These are phyloP conservation scores for Diplodia sapinea DNA, from an alignment of 2,329 filamentous ascomycete species.

Conservation along the genomic window DNA sequence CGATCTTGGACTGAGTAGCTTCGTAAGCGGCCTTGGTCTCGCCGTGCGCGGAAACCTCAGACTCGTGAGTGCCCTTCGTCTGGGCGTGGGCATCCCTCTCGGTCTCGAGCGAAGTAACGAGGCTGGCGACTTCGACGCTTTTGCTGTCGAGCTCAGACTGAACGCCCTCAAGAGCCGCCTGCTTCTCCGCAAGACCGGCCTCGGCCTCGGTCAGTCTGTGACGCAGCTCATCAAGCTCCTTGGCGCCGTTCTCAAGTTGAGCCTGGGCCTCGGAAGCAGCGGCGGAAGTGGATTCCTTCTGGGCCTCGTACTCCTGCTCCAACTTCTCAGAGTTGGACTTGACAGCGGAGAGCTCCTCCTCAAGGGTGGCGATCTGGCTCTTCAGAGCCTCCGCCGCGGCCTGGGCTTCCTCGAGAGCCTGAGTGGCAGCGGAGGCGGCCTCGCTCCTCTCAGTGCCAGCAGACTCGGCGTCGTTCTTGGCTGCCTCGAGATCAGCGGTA, in stretches of 20 bases:
- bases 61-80: conserved; percentile 16
- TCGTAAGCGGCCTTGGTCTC: conserved; percentile 27
- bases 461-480: conserved; percentile 33
- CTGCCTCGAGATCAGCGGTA: conserved; percentile 37
- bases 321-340: conserved; percentile 22
- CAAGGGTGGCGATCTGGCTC: conserved; percentile 21
- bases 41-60: conserved; percentile 27
- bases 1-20: conserved; percentile 19
- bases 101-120: conserved; percentile 18
- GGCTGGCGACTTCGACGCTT: conserved; percentile 26
- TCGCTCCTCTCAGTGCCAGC: conserved; percentile 11
- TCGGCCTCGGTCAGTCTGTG: conserved; percentile 26
- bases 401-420: conserved; percentile 28
- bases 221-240: conserved; percentile 22
- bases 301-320: conserved; percentile 16
- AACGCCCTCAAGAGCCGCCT: conserved; percentile 31
- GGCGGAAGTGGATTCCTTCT: conserved; percentile 15
- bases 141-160: conserved; percentile 27
- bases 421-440: background rate
- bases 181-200: conserved; percentile 22
- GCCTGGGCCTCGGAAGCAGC: conserved; percentile 27
- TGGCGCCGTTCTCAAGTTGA: conserved; percentile 23
- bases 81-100: conserved; percentile 23
- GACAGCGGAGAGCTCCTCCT: conserved; percentile 20
- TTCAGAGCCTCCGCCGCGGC: conserved; percentile 17